phyloP scores from a whole-genome alignment of 2,329 filamentous ascomycete genomes.

The Chaetomiaceae sp. region DNA sequence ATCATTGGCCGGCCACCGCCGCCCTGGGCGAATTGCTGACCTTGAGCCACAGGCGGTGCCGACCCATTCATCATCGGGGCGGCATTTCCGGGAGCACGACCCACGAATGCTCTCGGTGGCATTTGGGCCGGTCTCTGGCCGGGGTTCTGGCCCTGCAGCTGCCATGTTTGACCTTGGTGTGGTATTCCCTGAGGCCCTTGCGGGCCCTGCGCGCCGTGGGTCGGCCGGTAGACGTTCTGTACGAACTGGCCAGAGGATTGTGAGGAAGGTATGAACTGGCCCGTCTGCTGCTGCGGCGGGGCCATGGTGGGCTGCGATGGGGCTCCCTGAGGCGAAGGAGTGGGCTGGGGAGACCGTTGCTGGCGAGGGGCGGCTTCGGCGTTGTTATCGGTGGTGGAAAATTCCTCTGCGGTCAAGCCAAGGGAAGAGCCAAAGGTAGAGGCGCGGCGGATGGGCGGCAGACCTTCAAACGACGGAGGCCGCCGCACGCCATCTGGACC shows the following conservation, averaged over 20 bases:
- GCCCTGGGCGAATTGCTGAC: slow-evolving; percentile 6
- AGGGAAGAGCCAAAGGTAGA: slow-evolving; percentile 51
- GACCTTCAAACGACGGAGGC: slow-evolving; percentile 50
- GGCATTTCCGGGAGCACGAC: slow-evolving; percentile 13
- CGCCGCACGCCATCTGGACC: slow-evolving; percentile 35
- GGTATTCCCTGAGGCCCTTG: slow-evolving; percentile 8
- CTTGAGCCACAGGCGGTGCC: slow-evolving; percentile 10
- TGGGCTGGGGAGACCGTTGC: slow-evolving; percentile 4
- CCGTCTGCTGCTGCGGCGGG: slow-evolving; percentile 7
- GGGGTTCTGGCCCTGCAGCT: slow-evolving; percentile 18
- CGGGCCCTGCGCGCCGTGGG: slow-evolving; percentile 14
- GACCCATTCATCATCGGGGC: slow-evolving; percentile 15
- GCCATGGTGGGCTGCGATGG: slow-evolving; percentile 11
- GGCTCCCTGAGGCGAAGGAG: background rate
- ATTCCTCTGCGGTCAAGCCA: slow-evolving; percentile 27
- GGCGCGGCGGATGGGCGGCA: slow-evolving; percentile 55
- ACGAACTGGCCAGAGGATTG: slow-evolving; percentile 17
- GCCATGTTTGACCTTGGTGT: slow-evolving; percentile 18
- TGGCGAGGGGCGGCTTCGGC: slow-evolving; percentile 3
- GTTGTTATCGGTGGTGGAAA: slow-evolving; percentile 13
- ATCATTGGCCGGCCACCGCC: slow-evolving; percentile 14
- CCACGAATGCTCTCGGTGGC: slow-evolving; percentile 9
- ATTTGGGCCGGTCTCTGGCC: slow-evolving; percentile 6
- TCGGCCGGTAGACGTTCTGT: slow-evolving; percentile 26
- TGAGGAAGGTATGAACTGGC: slow-evolving; percentile 16